Evolutionary conservation across 495 filamentous ascomycete genomes (phyloP), one percentile per base, ranked within the genome.

Genomic region (Aspergillus mulundensis): DNA sequence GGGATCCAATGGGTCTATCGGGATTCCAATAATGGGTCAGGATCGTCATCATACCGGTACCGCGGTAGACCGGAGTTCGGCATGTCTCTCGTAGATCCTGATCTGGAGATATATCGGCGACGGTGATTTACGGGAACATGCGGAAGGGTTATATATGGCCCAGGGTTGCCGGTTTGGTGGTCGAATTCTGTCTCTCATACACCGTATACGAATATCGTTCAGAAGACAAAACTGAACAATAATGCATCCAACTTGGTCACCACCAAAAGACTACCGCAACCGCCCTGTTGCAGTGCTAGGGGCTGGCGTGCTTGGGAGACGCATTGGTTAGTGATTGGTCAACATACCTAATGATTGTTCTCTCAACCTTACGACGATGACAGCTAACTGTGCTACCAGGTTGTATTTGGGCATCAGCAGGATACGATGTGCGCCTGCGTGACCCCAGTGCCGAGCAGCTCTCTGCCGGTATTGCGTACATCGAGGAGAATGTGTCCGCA

Each of bases 291-390:
- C 60, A 20, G 59, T 81, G 36, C 61, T 79, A 11, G 77, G 78
- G 0, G 77, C 65, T 24, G 78, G 78, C 25, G 75, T 79, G 0
- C 68, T 81, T 1, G 77, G 77, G 15, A 68, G 74, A 49, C 68
- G 75, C 30, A 66, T 80, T 11, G 72, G 73, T 66, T 57, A 23
- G 61, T 50, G n/a, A 20, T 32, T 28, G 30, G n/a, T n/a, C n/a
- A n/a, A n/a, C n/a, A n/a, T n/a, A n/a, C n/a, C n/a, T n/a, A n/a
- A n/a, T n/a, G n/a, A n/a, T n/a, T n/a, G n/a, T n/a, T n/a, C n/a
- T n/a, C n/a, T n/a, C n/a, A n/a, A n/a, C n/a, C 28, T 30, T 30
- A 10, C 4, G 28, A 14, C 28, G 21, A 30, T 28, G 44, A 11
- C 24, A 18, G n/a, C 14, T 18, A n/a, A 20, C 41, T 11, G 45